Evolutionary conservation across 2,329 filamentous ascomycete species (phyloP).

Genomic region (Chaetomiaceae sp.): DNA sequence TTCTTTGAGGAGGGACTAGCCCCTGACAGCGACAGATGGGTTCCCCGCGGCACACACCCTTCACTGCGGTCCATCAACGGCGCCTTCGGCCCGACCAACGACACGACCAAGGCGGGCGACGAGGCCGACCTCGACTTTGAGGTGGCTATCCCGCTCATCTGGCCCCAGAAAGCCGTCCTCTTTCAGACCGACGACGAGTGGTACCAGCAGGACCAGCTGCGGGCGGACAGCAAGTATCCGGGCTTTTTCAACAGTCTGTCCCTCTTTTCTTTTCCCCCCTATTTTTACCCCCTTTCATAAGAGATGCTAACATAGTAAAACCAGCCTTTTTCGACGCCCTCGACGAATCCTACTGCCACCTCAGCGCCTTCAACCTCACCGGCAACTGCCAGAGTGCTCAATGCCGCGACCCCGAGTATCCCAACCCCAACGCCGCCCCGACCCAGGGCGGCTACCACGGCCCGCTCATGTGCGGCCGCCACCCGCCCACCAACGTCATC

Average conservation of each 20-base stretch:
- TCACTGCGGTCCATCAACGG: slow-evolving; percentile 20
- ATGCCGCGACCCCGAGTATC: slow-evolving; percentile 23
- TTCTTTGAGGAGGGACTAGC: neutral
- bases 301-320: neutral
- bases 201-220: slow-evolving; percentile 27
- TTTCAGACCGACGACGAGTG: slow-evolving; percentile 28
- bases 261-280: neutral
- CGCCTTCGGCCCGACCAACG: slow-evolving; percentile 15
- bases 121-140: slow-evolving; percentile 44
- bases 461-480: slow-evolving; percentile 33
- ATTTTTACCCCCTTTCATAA: neutral
- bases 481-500: slow-evolving; percentile 52
- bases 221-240: slow-evolving; percentile 26
- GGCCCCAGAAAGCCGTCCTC: slow-evolving; percentile 41
- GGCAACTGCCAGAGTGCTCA: slow-evolving; percentile 15
- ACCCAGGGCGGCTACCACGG: slow-evolving; percentile 44
- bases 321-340: slow-evolving; percentile 24
- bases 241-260: slow-evolving; percentile 28
- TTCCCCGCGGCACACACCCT: slow-evolving; percentile 31
- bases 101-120: slow-evolving; percentile 9
- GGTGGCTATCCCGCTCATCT: slow-evolving; percentile 45
- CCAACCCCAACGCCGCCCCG: slow-evolving; percentile 17
- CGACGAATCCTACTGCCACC: slow-evolving; percentile 24
- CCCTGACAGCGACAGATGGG: slow-evolving; percentile 10
- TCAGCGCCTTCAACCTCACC: slow-evolving; percentile 17